Conservation (phyloP, 495 filamentous ascomycete species). For the Penicillium paradoxum region DNA sequence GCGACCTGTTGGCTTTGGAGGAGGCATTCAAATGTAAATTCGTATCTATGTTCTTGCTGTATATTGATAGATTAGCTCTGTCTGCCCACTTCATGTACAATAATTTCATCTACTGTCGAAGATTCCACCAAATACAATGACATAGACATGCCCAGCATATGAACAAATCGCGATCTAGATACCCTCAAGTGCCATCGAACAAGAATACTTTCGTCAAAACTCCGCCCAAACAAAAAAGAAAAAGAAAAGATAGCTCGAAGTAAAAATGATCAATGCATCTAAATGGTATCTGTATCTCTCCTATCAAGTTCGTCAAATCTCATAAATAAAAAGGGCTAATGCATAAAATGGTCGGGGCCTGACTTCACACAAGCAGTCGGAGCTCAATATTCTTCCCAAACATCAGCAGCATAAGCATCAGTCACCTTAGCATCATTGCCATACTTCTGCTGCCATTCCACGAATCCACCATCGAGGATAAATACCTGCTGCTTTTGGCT, state of each 20-base stretch:
- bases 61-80: not conserved
- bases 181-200: not conserved
- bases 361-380: not conserved
- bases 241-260: not conserved
- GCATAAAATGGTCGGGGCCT: not conserved
- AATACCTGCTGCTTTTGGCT: constrained; percentile 62
- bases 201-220: not conserved
- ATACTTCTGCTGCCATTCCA: constrained; percentile 86
- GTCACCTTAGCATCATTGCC: constrained; percentile 75
- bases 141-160: not conserved
- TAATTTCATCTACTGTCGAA: not conserved
- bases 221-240: too few relatives aligned
- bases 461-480: constrained; percentile 82
- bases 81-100: not conserved
- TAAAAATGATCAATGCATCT: not conserved
- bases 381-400: constrained; percentile 65
- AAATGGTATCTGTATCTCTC: constrained; percentile 22
- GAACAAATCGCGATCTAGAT: too few relatives aligned
- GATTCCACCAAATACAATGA: not conserved
- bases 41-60: not conserved
- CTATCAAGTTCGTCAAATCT: constrained; percentile 11
- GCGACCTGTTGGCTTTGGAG: constrained; percentile 88
- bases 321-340: constrained; percentile 8
- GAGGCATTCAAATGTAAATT: constrained; percentile 47
- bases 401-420: constrained; percentile 76